A percentile compares a stretch with the other conserved stretches of the same genome.
These are phyloP conservation scores for Parathielavia hyrcaniae DNA, from an alignment of 495 filamentous ascomycete genomes.

Conservation along the genomic window DNA sequence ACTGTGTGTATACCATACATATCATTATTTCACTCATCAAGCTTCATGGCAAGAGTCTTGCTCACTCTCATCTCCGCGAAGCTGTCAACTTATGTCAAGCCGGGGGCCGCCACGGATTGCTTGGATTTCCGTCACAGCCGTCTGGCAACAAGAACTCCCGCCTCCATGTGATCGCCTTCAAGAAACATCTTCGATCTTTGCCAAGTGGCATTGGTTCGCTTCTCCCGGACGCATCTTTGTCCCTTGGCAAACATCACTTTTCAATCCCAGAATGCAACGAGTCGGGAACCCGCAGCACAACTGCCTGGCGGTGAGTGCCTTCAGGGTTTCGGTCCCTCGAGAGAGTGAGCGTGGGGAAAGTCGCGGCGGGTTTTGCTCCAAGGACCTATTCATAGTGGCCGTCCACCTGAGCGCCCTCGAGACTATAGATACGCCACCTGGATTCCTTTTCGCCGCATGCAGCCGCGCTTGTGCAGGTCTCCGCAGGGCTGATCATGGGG, in stretches of 20 bases:
- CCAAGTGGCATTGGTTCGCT: not conserved
- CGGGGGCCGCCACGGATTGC: not conserved
- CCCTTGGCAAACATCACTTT: not conserved
- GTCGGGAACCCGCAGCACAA: slow-evolving; percentile 5
- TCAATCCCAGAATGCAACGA: not conserved
- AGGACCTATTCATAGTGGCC: not conserved
- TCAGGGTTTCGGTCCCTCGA: not conserved
- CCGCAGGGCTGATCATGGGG: not conserved
- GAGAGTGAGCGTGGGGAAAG: not conserved
- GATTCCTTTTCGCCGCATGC: not conserved
- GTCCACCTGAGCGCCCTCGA: slow-evolving; percentile 8
- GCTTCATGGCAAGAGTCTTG: not conserved
- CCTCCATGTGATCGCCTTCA: too few species aligned
- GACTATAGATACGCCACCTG: not conserved
- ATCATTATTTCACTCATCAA: not conserved
- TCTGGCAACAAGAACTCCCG: too few species aligned
- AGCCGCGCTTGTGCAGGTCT: slow-evolving; percentile 3
- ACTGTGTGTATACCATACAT: too few species aligned
- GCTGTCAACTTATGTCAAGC: too few species aligned
- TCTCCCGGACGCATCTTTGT: not conserved
- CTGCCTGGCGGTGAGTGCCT: not conserved
- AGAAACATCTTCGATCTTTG: too few species aligned
- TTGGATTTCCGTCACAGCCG: too few species aligned
- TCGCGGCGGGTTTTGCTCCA: not conserved
- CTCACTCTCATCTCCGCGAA: not conserved